Evolutionary conservation across 2,329 filamentous ascomycete genomes (phyloP), one percentile per base, ranked within the genome.

Genomic region (Sclerotinia nivalis): DNA sequence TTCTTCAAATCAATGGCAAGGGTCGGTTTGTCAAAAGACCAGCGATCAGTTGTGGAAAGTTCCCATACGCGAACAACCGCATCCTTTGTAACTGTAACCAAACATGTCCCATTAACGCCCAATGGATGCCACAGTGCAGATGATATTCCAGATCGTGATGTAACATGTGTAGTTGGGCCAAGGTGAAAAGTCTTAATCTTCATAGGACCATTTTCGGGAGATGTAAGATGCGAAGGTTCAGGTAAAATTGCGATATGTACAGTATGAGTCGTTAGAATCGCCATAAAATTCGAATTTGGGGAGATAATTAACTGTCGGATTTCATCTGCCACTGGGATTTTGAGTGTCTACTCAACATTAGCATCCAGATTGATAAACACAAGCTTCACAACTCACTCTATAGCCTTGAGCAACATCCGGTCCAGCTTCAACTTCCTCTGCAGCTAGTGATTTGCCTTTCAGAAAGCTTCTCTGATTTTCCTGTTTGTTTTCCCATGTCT

Each of bases 91-190:
- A 97, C 87, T 0, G 96, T 98, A 28, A 98, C 91, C 45, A 99
- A 82, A 68, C 92, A 93, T 31, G 89, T 89, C 45, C 92, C 92
- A 72, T 91, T 88, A 15, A 95, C 89, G 1, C 94, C 94, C 0
- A 98, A 84, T 0, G 96, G 96, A 81, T 99, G 96, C 95, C 96
- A 99, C 70, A 97, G 76, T 5, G 90, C 91, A 1, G 93, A 93
- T 31, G 90, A 89, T 69, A 99, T 85, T 1, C 92, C 88, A 10
- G 93, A 88, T 74, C 93, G 90, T 60, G 95, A 93, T 64, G 94
- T 90, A 62, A 97, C 93, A 80, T 98, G 95, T 4, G 91, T 93
- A 3, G 93, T 96, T 43, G 94, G 93, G 1, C 95, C 95, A n/a
- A 98, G 85, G 28, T 95, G 95, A 81, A 93, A 96, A 67, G 93